Conservation (phyloP, 495 filamentous ascomycete species). For the Rhypophila decipiens region DNA sequence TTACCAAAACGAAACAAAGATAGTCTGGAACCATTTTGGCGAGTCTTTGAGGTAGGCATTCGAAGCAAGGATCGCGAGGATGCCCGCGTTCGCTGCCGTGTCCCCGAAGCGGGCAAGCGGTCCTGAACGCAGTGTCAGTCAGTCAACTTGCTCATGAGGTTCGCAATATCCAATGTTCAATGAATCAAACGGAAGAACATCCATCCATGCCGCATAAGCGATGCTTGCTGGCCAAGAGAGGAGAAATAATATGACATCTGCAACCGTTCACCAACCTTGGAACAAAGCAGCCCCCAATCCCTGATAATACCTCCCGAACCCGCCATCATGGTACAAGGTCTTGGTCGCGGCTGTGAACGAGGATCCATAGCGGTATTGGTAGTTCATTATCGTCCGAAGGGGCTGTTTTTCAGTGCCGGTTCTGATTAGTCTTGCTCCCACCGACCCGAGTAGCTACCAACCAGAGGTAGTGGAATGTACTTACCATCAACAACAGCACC, state of each 20-base stretch:
- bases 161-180: too few relatives aligned
- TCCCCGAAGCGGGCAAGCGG: slow-evolving; percentile 28
- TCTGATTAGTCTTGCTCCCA: not conserved
- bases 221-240: too few relatives aligned
- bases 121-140: slow-evolving; percentile 6
- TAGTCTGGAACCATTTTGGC: slow-evolving; percentile 22
- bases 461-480: not conserved
- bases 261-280: slow-evolving; percentile 14
- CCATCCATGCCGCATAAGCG: too few relatives aligned
- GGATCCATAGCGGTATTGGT: slow-evolving; percentile 28
- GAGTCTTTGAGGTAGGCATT: slow-evolving; percentile 26
- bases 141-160: not conserved
- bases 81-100: slow-evolving; percentile 31
- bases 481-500: slow-evolving; percentile 29
- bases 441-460: not conserved
- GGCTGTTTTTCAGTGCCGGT: slow-evolving; percentile 10
- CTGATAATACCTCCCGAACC: slow-evolving; percentile 24
- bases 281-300: slow-evolving; percentile 27
- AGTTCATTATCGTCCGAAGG: slow-evolving; percentile 32
- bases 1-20: slow-evolving; percentile 25
- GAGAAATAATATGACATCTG: not conserved
- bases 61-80: slow-evolving; percentile 25
- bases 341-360: slow-evolving; percentile 18
- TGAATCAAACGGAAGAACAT: not conserved
- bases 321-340: slow-evolving; percentile 21